These are phyloP conservation scores for Phialophora tarda DNA, from an alignment of 2,329 filamentous ascomycete species.

Conservation along the genomic window DNA sequence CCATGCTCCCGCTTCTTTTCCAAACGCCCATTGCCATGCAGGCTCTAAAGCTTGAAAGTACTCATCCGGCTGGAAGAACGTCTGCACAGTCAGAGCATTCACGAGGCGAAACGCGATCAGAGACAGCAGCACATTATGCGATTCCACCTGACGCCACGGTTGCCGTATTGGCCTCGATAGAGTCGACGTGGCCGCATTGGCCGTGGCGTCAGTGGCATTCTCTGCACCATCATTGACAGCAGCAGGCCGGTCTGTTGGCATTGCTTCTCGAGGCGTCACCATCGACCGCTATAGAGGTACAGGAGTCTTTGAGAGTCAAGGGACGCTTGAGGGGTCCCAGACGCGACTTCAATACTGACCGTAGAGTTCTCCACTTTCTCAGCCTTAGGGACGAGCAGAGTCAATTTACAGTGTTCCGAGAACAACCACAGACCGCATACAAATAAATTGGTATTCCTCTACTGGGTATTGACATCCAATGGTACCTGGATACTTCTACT, in stretches of 20 bases:
- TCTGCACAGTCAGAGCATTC: slow-evolving; percentile 78
- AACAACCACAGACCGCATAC: background rate
- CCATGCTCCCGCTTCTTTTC: slow-evolving; percentile 73
- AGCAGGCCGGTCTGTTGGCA: slow-evolving; percentile 11
- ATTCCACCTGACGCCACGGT: slow-evolving; percentile 10
- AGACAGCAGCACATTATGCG: slow-evolving; percentile 46
- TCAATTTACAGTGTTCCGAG: background rate
- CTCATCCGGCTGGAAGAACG: slow-evolving; percentile 98
- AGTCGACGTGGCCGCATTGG: background rate
- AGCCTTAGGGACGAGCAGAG: background rate
- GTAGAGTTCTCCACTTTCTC: background rate
- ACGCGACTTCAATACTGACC: background rate
- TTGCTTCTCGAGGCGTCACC: slow-evolving; percentile 9
- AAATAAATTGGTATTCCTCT: slow-evolving; percentile 15
- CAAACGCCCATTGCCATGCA: slow-evolving; percentile 88
- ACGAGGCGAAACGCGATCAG: slow-evolving; percentile 73
- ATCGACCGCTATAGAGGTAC: background rate
- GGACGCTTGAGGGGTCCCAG: background rate
- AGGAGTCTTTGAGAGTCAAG: too few species aligned
- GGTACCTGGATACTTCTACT: slow-evolving; percentile 6
- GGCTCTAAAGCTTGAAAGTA: slow-evolving; percentile 96
- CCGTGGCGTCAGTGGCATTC: background rate
- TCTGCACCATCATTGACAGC: background rate
- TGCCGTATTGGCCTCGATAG: background rate
- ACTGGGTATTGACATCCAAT: background rate